Conservation (phyloP, 2,329 filamentous ascomycete species). For the Cryoendolithus antarcticus region DNA sequence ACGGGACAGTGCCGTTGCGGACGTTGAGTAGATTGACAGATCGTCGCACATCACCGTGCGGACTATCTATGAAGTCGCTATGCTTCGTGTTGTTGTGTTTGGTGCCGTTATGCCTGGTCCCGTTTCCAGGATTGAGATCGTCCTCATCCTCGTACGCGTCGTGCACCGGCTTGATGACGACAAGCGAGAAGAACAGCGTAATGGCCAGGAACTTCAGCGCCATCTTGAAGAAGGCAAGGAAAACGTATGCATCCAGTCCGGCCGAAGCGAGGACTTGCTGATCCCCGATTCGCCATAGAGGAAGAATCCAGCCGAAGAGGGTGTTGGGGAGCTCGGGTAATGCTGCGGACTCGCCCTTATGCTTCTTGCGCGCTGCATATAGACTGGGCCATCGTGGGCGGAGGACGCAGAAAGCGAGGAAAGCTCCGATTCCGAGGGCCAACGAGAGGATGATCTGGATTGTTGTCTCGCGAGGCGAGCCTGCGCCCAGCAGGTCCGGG, state of each 20-base stretch:
- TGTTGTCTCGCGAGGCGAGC: slow-evolving; percentile 32
- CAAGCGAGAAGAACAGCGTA: slow-evolving; percentile 69
- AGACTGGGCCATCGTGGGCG: slow-evolving; percentile 84
- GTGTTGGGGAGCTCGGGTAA: slow-evolving; percentile 72
- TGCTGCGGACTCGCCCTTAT: slow-evolving; percentile 49
- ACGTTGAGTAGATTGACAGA: slow-evolving; percentile 8
- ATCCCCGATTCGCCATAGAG: slow-evolving; percentile 72
- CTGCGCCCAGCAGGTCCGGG: slow-evolving; percentile 18
- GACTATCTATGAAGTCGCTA: not conserved
- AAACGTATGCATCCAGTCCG: slow-evolving; percentile 90
- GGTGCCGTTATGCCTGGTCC: slow-evolving; percentile 8
- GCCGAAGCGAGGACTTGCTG: slow-evolving; percentile 85
- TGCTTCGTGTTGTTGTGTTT: slow-evolving; percentile 13
- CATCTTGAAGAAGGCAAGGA: slow-evolving; percentile 93
- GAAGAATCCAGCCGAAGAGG: slow-evolving; percentile 87
- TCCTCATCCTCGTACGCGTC: slow-evolving; percentile 45
- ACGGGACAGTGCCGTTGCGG: slow-evolving; percentile 6
- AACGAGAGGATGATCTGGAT: slow-evolving; percentile 62
- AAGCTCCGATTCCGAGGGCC: slow-evolving; percentile 55
- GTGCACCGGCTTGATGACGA: slow-evolving; percentile 79
- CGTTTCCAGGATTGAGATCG: slow-evolving; percentile 5
- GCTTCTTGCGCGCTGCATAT: slow-evolving; percentile 78
- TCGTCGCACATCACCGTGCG: slow-evolving; percentile 3
- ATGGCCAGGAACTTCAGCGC: slow-evolving; percentile 72
- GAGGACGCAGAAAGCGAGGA: slow-evolving; percentile 66